Base-by-base conservation (phyloP, 2,329 filamentous ascomycete genomes). In the Colletotrichum musicola region DNA sequence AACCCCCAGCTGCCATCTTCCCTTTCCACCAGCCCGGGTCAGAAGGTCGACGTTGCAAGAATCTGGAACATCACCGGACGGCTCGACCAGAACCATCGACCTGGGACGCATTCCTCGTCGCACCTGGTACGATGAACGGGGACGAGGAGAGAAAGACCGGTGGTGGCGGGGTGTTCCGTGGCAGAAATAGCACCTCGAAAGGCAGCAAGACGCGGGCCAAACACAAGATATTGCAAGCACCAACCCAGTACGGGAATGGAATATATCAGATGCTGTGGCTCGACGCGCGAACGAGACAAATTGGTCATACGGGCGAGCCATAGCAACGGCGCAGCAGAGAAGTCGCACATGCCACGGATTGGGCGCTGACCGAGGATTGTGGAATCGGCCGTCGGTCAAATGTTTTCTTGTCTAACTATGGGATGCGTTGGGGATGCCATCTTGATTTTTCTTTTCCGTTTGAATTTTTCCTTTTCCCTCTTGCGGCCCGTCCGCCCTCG, bases 191-290 rank as follows among this genome's bases (percentile, higher is more conserved):
- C 30, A 49, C 10, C 25, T 10, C 53, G 10, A 42, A 14, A 57
- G 38, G 18, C 42, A 62, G 53, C 46, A 53, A 54, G 49, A 68
- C 30, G 27, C 47, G 63, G 46, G 14, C 51, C 46, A 47, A 47
- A 50, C 27, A 54, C 50, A 67, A 40, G 20, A 53, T 62, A 18
- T 58, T 54, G 51, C 51, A 57, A 50, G 58, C 57, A 62, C 58
- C 58, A 22, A 47, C 27, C 46, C 46, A 20, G 63, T 25, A 47
- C 27, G 58, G 46, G 46, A 68, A 69, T 54, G 42, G 40, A 25
- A 56, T 68, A 51, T 68, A 62, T 68, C 46, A 62, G 57, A 68
- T 53, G 27, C 56, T 22, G 58, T 63, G 53, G 20, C 53, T 57
- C 38, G 38, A 56, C 27, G 27, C 27, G 54, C 27, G 38, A 35